A percentile compares a stretch with the other conserved stretches of the same genome.
These are phyloP conservation scores for Paecilomyces dactylethromorphus DNA, from an alignment of 2,329 filamentous ascomycete genomes.

Conservation along the genomic window DNA sequence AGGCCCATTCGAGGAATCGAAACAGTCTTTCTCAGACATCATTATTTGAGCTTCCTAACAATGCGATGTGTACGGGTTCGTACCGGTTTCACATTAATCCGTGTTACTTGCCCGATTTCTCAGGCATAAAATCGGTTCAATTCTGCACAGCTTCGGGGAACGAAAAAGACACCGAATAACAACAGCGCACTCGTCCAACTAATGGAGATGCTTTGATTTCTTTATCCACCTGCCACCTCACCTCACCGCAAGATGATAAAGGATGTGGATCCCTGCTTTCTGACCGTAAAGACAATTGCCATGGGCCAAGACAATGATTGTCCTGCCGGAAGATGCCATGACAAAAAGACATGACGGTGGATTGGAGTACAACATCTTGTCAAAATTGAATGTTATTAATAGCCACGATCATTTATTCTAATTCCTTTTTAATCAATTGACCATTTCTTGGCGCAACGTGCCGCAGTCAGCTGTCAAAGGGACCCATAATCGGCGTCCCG, in stretches of 20 bases:
- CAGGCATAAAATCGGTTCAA: too few relatives aligned
- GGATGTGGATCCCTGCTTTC: background rate
- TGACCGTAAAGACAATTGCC: background rate
- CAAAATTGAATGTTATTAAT: too few relatives aligned
- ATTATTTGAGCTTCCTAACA: too few relatives aligned
- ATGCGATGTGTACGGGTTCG: too few relatives aligned
- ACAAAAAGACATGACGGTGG: background rate
- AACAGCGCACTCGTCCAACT: background rate
- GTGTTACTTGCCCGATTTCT: too few relatives aligned
- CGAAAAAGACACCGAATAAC: background rate
- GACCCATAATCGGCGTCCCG: background rate
- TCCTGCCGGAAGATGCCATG: background rate
- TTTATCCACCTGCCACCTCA: background rate
- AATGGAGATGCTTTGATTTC: background rate
- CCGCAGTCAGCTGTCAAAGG: background rate
- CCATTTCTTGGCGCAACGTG: background rate
- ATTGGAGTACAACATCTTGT: background rate
- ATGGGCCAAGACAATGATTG: background rate
- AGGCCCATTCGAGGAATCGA: too few relatives aligned
- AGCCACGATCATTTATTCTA: background rate
- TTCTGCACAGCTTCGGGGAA: background rate
- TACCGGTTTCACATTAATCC: background rate
- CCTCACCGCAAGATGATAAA: background rate
- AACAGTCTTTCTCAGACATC: too few relatives aligned
- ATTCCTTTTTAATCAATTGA: background rate